Conservation (phyloP, 805 yeast genomes). For the Saturnispora zaruensis region DNA sequence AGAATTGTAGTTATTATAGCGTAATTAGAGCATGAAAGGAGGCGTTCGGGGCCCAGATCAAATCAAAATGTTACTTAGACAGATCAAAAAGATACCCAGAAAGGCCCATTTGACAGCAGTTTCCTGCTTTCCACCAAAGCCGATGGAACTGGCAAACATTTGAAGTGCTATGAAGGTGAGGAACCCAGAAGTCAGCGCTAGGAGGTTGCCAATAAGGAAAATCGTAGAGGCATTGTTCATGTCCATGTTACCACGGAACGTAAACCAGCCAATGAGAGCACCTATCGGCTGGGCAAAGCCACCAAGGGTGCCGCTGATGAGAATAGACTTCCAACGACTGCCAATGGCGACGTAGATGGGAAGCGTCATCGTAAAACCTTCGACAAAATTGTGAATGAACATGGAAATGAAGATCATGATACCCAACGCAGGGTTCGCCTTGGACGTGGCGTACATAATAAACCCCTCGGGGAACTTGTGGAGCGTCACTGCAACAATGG, state of each 20-base stretch:
- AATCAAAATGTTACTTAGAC: conserved; percentile 31
- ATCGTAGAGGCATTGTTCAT: conserved; percentile 31
- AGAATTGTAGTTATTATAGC: background rate
- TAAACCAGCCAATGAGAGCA: conserved; percentile 57
- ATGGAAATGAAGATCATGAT: conserved; percentile 74
- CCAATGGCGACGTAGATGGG: conserved; percentile 77
- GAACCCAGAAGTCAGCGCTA: conserved; percentile 78
- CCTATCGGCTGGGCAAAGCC: conserved; percentile 87
- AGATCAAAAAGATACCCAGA: conserved; percentile 50
- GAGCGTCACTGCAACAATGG: conserved; percentile 75
- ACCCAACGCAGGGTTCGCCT: conserved; percentile 62
- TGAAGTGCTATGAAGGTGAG: conserved; percentile 72
- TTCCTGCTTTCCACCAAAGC: conserved; percentile 66
- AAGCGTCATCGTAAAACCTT: conserved; percentile 88
- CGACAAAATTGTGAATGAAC: conserved; percentile 84
- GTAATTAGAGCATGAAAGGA: too few relatives aligned
- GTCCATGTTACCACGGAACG: conserved; percentile 33
- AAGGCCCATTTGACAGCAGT: conserved; percentile 52
- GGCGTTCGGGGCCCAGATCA: background rate
- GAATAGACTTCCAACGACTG: conserved; percentile 51
- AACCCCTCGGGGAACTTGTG: conserved; percentile 97
- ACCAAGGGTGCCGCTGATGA: conserved; percentile 62
- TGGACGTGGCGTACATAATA: conserved; percentile 70
- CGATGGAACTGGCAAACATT: conserved; percentile 76
- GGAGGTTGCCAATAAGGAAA: conserved; percentile 49